A percentile compares a stretch with the other conserved stretches of the same genome.
Conservation (phyloP, 306 rosid species). For the Prinsepia uniflora region DNA sequence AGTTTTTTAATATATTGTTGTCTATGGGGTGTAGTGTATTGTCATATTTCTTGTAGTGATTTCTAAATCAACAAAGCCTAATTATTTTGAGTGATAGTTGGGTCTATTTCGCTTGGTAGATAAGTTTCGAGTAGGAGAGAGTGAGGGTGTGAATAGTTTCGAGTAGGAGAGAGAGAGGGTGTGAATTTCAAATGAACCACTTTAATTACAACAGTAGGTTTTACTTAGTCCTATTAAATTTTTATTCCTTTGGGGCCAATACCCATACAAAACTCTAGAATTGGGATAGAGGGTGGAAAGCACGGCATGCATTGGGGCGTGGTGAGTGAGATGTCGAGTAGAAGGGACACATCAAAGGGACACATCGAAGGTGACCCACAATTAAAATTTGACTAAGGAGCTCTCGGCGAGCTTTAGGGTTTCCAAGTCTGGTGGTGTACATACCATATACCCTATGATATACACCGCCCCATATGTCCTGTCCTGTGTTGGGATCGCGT, state of each 20-base stretch:
- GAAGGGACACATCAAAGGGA: background rate
- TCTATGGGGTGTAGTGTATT: too few relatives aligned
- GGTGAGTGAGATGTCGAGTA: background rate
- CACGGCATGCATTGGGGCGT: constrained; percentile 13
- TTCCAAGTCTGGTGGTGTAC: background rate
- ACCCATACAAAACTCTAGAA: background rate
- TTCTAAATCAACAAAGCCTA: too few relatives aligned
- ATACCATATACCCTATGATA: too few relatives aligned
- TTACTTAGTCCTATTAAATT: too few relatives aligned
- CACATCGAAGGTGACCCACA: constrained; percentile 29
- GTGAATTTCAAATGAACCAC: background rate
- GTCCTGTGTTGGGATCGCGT: constrained; percentile 27
- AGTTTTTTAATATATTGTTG: too few relatives aligned
- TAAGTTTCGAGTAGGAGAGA: background rate
- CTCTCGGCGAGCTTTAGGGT: background rate
- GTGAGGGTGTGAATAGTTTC: background rate
- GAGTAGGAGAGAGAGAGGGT: background rate
- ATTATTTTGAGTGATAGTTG: background rate
- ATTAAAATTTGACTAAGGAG: constrained; percentile 5
- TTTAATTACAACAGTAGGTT: background rate
- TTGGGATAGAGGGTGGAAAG: background rate
- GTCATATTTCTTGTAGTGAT: too few relatives aligned
- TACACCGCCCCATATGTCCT: constrained; percentile 16
- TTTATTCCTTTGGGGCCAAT: constrained; percentile 22
- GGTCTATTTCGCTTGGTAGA: background rate